Evolutionary conservation across 352 stramenopile species (phyloP), one percentile per base, ranked within the genome.

Genomic region (Globisporangium nodosum): DNA sequence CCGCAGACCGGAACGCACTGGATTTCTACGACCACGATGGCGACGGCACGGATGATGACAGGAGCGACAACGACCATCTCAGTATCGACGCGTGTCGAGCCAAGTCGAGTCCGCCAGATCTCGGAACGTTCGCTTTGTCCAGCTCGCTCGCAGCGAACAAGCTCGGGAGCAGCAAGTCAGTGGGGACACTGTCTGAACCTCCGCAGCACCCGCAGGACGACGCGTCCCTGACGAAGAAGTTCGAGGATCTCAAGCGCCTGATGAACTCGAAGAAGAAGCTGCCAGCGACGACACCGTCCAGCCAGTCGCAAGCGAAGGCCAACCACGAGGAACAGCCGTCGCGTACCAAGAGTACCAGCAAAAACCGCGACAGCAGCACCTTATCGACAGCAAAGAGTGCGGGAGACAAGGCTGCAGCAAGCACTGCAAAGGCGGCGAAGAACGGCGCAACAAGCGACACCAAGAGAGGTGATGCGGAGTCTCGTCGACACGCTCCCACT

Each of bases 211-310:
- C 24, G 13, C 35, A 30, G 4, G 15, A 63, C 57, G 43, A 61
- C 55, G 16, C 77, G 5, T 75, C 76, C 20, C 52, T 89, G 27
- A 58, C 70, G n/a, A 69, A 69, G 50, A 88, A 89, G 58, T 91
- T 88, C 65, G 72, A 83, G 52, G 57, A 78, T 42, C 56, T 91
- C 18, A 91, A 89, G 69, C 46, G 56, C 12, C 58, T 87, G 37
- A 78, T 89, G 55, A 71, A 79, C 48, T 68, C 70, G 1, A 86
- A 89, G 56, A 56, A 48, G 31, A 57, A 54, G 20, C 8, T 24
- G 21, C 15, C 27, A 21, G 31, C 18, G n/a, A 2, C 50, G n/a
- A 21, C 50, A 7, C 5, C 18, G 18, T 24, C 42, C 42, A 24
- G 42, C 30, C 33, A 16, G 3, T 20, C 11, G 12, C 43, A 39